phyloP scores from a whole-genome alignment of 164 flowering plant species.

The Sextonia rubra region DNA sequence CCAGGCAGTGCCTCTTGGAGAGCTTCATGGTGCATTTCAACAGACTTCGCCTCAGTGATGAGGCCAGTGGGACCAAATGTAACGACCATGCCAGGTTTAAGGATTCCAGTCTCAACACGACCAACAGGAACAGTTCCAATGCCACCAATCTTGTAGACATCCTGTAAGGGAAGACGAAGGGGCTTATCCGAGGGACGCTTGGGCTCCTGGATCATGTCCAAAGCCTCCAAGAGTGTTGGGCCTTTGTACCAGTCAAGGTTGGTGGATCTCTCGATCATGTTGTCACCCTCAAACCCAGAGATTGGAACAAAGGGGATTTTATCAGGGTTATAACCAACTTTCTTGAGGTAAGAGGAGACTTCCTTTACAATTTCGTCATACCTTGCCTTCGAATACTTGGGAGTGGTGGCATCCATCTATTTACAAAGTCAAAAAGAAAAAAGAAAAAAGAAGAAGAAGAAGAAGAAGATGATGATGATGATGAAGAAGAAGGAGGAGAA shows the following conservation, averaged over 20 bases:
- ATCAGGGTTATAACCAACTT: conserved; percentile 22
- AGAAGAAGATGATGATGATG: background rate
- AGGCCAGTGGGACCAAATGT: conserved; percentile 22
- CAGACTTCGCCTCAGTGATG: conserved; percentile 27
- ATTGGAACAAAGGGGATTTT: conserved; percentile 22
- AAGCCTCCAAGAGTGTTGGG: conserved; percentile 18
- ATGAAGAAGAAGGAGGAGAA: too few relatives aligned
- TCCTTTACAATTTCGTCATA: conserved; percentile 20
- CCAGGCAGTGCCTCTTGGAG: conserved; percentile 16
- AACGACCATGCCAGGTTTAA: conserved; percentile 20
- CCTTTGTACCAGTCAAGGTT: conserved; percentile 26
- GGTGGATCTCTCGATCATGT: conserved; percentile 20
- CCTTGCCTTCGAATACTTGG: conserved; percentile 21
- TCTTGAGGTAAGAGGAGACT: conserved; percentile 23
- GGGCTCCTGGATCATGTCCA: conserved; percentile 18
- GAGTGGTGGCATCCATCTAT: conserved; percentile 22
- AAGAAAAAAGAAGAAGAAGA: too few relatives aligned
- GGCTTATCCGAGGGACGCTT: conserved; percentile 21
- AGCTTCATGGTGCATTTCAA: conserved; percentile 25
- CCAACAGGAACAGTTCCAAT: conserved; percentile 26
- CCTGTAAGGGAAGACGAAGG: conserved; percentile 19
- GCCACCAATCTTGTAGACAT: conserved; percentile 22
- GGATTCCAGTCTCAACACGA: conserved; percentile 16
- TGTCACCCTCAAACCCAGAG: conserved; percentile 22
- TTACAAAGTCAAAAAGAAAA: background rate